Evolutionary conservation across 2,329 filamentous ascomycete genomes (phyloP), one percentile per base, ranked within the genome.

Genomic region (Corniculantispora saksenae): DNA sequence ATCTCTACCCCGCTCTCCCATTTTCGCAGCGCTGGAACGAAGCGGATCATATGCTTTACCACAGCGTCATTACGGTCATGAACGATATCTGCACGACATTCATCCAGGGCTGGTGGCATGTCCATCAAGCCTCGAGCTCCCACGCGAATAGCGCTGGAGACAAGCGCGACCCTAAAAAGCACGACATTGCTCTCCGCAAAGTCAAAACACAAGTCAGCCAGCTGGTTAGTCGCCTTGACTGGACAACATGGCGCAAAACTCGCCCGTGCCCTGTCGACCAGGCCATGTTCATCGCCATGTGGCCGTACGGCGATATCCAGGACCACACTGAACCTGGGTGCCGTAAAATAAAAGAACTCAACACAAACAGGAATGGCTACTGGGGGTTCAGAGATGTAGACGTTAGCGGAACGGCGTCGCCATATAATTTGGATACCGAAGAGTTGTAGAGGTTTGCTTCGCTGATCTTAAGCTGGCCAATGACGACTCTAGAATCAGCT

Each of bases 221-320:
- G 0, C 64, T 90, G 15, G 80, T 84, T 23, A 67, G 74, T 1
- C 83, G 82, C 65, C 77, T 90, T 2, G 78, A 79, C 6, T 90
- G 88, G 88, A 81, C 84, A 4, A 80, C 75, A 0, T 89, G 86
- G 86, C 87, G 85, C 69, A 79, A 82, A 57, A 86, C 85, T 60
- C 76, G 79, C 10, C 78, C 80, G 0, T 90, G 88, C 70, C 73
- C 69, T 0, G 77, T 79, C 12, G 79, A 85, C 51, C 82, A 90
- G 72, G 74, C 88, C 2, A 87, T 87, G 66, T 81, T 86, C 54
- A 77, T 89, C n/a, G 86, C 86, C 2, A 88, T 90, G 70, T 90
- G 86, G 86, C 88, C 87, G 0, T 78, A 82, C 72, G 87, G 87
- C 0, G 78, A 74, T 0, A 70, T 75, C 0, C 79, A 85, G 27